Evolutionary conservation across 352 stramenopile genomes (phyloP).

Genomic region (Thalassiosira livingstoniorum): DNA sequence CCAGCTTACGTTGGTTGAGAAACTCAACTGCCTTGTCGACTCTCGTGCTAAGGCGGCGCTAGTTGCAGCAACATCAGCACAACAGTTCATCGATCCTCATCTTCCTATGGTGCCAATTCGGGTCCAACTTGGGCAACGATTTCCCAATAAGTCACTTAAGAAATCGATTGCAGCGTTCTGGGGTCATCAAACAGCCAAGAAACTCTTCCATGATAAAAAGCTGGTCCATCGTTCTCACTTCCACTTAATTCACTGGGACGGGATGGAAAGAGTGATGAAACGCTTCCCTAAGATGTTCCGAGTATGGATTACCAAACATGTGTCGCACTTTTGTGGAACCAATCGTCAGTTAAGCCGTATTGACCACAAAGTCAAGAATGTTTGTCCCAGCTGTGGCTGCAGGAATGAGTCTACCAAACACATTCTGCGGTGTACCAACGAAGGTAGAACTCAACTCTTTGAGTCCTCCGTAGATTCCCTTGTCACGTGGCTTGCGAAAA

Average conservation of each 20-base stretch:
- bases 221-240: too few relatives aligned
- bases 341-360: constrained; percentile 32
- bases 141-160: constrained; percentile 25
- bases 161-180: constrained; percentile 25
- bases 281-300: constrained; percentile 26
- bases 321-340: constrained; percentile 37
- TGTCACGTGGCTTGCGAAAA: constrained; percentile 10
- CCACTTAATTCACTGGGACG: constrained; percentile 40
- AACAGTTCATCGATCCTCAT: constrained; percentile 9
- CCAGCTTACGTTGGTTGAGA: constrained; percentile 4
- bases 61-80: background rate
- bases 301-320: constrained; percentile 27
- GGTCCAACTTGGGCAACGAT: background rate
- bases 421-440: constrained; percentile 43
- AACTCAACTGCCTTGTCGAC: constrained; percentile 41
- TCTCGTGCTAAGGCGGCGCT: constrained; percentile 27
- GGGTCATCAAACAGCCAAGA: background rate
- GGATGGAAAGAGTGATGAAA: constrained; percentile 1
- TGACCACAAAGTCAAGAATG: constrained; percentile 10
- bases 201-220: background rate
- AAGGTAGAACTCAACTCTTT: constrained; percentile 17
- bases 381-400: constrained; percentile 39
- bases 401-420: constrained; percentile 29
- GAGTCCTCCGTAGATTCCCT: constrained; percentile 9
- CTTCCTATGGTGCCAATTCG: constrained; percentile 37